Base-by-base conservation (phyloP, 2,329 filamentous ascomycete species). In the Xylaria hypoxylon region DNA sequence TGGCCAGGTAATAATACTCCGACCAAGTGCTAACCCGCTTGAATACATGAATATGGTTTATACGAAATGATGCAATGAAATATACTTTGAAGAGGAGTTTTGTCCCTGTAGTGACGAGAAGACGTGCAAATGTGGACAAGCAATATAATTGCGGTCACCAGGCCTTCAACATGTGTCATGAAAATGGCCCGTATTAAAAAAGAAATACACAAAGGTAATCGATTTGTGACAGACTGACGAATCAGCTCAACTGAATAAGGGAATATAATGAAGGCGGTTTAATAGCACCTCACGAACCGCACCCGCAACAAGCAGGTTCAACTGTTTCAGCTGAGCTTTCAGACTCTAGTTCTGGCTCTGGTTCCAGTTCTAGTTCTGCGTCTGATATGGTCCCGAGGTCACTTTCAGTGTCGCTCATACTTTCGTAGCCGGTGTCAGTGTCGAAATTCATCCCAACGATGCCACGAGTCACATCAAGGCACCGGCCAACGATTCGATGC, bases 371-470 rank as follows among this genome's bases (percentile, higher is more conserved):
- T n/a, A 38, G 35, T 38, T 67, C 64, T 26, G 26, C 6, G n/a
- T 58, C 60, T 45, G 65, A 68, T 42, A 64, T 24, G 7, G 59
- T 62, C 17, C 51, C 65, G 28, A 63, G 48, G 42, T 70, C 68
- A 24, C 56, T 64, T 10, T 72, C 70, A 11, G 55, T 51, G 13
- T 71, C 69, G 59, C 69, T 71, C 71, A 72, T 72, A 68, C 83
- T 88, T 53, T 82, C 86, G 75, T 89, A 89, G 7, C 87, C 87
- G 1, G 84, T 80, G 42, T 78, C 77, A 3, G 76, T 84, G 71
- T 90, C 88, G 13, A 80, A 77, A 64, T 88, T 84, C 83, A 90
- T 89, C 8, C 87, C 87, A 7, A 89, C 83, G 42, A 87, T 79
- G 56, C 79, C 83, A 74, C 86, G 87, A 15, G 85, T 87, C 40